A percentile compares a stretch with the other conserved stretches of the same genome.
phyloP scores from a whole-genome alignment of 1,139 yeast genomes.

The Tardiomyces depauwii region DNA sequence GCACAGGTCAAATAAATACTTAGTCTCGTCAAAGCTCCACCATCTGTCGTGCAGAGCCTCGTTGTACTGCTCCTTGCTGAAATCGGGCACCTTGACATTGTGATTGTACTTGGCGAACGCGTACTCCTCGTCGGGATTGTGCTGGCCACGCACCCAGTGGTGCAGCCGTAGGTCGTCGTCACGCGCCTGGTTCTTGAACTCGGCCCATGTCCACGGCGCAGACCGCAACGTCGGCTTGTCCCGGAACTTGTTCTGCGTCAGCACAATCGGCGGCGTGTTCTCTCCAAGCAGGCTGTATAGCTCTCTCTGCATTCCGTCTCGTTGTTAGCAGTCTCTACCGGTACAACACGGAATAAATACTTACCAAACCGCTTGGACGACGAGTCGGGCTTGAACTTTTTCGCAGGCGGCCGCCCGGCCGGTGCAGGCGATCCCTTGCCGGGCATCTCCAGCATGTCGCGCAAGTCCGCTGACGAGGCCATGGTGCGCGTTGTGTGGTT shows the following conservation, averaged over 20 bases:
- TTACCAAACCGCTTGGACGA: background rate
- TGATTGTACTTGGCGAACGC: conserved; percentile 69
- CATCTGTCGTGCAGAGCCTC: conserved; percentile 25
- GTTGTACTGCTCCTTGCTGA: conserved; percentile 57
- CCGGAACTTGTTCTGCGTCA: conserved; percentile 44
- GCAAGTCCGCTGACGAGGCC: background rate
- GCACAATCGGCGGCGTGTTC: conserved; percentile 76
- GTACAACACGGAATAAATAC: background rate
- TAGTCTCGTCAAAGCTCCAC: conserved; percentile 77
- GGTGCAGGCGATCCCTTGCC: background rate
- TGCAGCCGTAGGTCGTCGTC: conserved; percentile 39
- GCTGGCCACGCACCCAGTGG: conserved; percentile 79
- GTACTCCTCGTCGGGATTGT: conserved; percentile 42
- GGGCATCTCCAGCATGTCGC: background rate
- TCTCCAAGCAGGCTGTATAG: conserved; percentile 81
- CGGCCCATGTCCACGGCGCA: conserved; percentile 69
- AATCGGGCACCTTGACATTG: conserved; percentile 55
- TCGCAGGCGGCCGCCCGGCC: background rate
- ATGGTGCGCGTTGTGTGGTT: background rate
- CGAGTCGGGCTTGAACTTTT: background rate
- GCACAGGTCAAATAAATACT: conserved; percentile 62
- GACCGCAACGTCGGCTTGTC: conserved; percentile 54
- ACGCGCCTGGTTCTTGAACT: conserved; percentile 48
- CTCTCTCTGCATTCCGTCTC: conserved; percentile 85
- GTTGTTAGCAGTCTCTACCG: conserved; percentile 19